A percentile compares a stretch with the other conserved stretches of the same genome.
Conservation (phyloP, 768 basidiomycete genomes). For the Leccinum aurantiacum region DNA sequence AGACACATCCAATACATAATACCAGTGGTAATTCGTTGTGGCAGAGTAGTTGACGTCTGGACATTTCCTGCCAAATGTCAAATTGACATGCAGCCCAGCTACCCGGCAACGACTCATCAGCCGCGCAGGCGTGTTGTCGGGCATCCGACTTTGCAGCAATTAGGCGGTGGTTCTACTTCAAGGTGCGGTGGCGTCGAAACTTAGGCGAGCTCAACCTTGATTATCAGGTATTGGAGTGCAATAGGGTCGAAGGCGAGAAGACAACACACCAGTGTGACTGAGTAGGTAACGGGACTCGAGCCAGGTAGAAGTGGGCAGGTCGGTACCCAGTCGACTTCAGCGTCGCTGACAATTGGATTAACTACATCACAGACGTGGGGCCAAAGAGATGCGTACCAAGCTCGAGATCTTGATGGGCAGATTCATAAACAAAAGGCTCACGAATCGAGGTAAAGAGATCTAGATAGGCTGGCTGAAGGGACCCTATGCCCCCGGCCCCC, state of each 20-base stretch:
- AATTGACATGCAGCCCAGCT: background rate
- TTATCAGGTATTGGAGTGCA: background rate
- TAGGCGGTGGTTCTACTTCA: too few species aligned
- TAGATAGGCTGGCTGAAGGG: background rate
- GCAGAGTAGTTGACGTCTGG: background rate
- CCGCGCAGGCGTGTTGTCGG: background rate
- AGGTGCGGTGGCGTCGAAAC: too few species aligned
- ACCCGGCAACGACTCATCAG: background rate
- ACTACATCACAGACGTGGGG: background rate
- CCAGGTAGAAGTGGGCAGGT: background rate
- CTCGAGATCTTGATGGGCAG: background rate
- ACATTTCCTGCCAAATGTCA: constrained; percentile 7
- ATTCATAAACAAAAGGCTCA: background rate
- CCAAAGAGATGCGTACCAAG: background rate
- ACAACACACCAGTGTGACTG: background rate
- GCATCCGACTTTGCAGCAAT: background rate
- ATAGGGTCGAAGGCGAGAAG: too few species aligned
- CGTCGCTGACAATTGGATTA: background rate
- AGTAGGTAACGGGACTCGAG: background rate
- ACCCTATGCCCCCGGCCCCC: background rate
- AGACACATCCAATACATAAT: background rate
- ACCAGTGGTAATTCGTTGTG: background rate
- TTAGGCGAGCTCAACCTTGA: background rate
- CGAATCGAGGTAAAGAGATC: background rate
- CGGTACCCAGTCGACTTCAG: background rate